A percentile compares a stretch with the other conserved stretches of the same genome.
These are phyloP conservation scores for Betula pendula DNA, from an alignment of 306 rosid genomes.

Conservation along the genomic window DNA sequence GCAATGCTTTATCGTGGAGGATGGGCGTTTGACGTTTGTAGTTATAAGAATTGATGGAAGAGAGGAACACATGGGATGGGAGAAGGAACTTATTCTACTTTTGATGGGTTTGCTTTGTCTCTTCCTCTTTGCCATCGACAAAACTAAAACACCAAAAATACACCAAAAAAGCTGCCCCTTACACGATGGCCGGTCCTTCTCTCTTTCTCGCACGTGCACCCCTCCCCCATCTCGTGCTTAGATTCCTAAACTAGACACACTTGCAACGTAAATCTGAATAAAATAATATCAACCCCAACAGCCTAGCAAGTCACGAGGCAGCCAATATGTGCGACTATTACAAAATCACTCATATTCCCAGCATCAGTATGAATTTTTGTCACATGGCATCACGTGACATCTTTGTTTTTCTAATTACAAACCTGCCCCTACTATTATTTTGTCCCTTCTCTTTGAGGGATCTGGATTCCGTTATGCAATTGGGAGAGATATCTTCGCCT, in stretches of 20 bases:
- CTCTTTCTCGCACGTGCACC: slow-evolving; percentile 34
- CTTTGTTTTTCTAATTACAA: slow-evolving; percentile 7
- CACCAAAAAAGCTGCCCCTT: slow-evolving; percentile 44
- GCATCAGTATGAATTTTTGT: slow-evolving; percentile 7
- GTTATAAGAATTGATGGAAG: neutral
- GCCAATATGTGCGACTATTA: slow-evolving; percentile 31
- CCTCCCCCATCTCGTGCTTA: slow-evolving; percentile 57
- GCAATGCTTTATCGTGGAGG: neutral
- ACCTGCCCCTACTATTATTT: no score
- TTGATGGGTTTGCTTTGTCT: slow-evolving; percentile 41
- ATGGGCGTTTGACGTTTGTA: neutral
- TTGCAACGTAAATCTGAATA: slow-evolving; percentile 36
- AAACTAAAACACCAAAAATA: neutral
- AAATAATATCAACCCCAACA: slow-evolving; percentile 32
- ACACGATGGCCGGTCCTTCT: slow-evolving; percentile 33
- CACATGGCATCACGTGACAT: slow-evolving; percentile 60
- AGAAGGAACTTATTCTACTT: slow-evolving; percentile 7
- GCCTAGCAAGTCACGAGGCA: no score
- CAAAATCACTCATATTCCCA: slow-evolving; percentile 29
- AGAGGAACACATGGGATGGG: neutral
- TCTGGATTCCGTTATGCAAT: no score
- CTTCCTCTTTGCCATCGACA: slow-evolving; percentile 37
- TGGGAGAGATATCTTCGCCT: no score
- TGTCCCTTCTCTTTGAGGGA: no score
- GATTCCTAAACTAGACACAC: slow-evolving; percentile 49